Base-by-base conservation (phyloP, 2,329 filamentous ascomycete genomes). In the Sclerotinia glacialis region DNA sequence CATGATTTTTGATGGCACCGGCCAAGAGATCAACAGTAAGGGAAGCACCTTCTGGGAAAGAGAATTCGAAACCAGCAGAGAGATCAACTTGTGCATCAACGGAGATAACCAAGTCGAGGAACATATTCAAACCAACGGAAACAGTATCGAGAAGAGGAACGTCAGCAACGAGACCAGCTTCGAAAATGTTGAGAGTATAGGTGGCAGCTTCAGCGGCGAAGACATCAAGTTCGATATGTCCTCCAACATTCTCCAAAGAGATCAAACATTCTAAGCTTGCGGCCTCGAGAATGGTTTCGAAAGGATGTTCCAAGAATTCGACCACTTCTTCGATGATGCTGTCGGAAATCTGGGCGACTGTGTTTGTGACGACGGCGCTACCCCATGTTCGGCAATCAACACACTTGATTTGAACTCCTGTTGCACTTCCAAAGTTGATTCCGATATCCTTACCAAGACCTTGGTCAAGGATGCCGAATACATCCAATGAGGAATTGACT, bases 361-460 rank as follows among this genome's bases (percentile, higher is more conserved):
- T 66, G 14, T 67, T 73, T 2, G 68, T 69, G n/a, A 74, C 63
- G 46, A 70, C 61, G 28, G 68, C 71, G 18, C 60, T 69, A 47
- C 72, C 72, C 66, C 70, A 73, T 23, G 72, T 72, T 55, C 67
- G 62, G 55, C 72, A 74, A 23, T 72, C 70, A 14, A 71, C 46
- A 62, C 72, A 74, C 28, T 68, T 58, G 42, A 70, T 47, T 46
- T 68, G 65, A 23, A 55, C 16, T 50, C 60, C 55, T 9, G 42
- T 6, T 31, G 67, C 50, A 58, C 23, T n/a, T 67, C 64, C 67
- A 23, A 68, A 44, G 26, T 18, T 44, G 23, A 59, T 37, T 11
- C 63, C 63, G 16, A 65, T 34, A 18, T 59, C 49, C 5, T 18
- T 12, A 42, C 61, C 37, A 23, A 55, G 26, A 44, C 61, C 61